Base-by-base conservation (phyloP, 495 filamentous ascomycete genomes). In the Parmelia sp. region DNA sequence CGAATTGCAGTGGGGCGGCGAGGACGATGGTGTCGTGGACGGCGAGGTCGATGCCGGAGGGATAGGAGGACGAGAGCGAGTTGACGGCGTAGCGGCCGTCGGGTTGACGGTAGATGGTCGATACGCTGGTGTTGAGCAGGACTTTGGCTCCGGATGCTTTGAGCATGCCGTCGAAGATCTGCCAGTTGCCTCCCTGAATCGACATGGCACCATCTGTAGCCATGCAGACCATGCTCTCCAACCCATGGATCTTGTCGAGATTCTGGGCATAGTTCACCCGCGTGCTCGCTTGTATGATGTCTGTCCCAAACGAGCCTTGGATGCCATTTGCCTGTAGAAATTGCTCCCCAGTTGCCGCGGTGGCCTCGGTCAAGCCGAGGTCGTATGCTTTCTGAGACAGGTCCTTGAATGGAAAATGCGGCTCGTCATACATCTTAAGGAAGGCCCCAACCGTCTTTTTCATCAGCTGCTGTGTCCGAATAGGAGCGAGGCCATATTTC, bases 251-350 rank as follows among this genome's bases (percentile, higher is more conserved):
- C 53, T 86, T 73, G 4, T 75, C 79, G 10, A 98, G 72, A 65
- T 99, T 97, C 66, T 93, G 90, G 0, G 88, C 94, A 76, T 97
- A 97, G 71, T 99, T 99, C 51, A 97, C 94, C 8, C 94, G 81
- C 1, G 94, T 97, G 67, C 86, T 89, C 3, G 94, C 90, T 76
- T 97, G 95, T 17, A 98, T 84, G 49, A 99, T 85, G 57, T 99
- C 92, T 15, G 84, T 84, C 3, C 89, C 76, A 71, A 95, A 99
- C 14, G 74, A 66, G 31, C 58, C 36, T 17, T 42, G n/a, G 10
- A 97, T 83, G 8, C 79, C 79, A 68, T 93, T 94, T n/a, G 75
- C 73, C 21, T 77, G 72, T 14, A 99, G 76, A 64, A 86, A 88
- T 67, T 88, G 82, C 58, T 83, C 73, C 3, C 93, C 95, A 7